Conservation (phyloP, 148 eudicot species). For the Cornus suecica region DNA sequence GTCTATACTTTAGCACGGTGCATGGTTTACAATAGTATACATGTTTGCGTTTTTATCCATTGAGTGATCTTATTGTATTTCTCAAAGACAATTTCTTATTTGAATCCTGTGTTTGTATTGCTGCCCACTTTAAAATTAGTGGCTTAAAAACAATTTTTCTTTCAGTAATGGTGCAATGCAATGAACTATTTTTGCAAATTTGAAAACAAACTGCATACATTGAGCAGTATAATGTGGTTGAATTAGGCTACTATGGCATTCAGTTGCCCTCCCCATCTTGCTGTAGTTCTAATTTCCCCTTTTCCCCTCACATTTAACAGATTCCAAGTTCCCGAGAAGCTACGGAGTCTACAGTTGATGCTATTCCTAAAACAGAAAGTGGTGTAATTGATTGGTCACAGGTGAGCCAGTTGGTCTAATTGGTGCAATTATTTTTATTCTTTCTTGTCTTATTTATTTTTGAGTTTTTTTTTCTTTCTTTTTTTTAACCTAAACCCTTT, state of each 20-base stretch:
- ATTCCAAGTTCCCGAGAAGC: conserved; percentile 75
- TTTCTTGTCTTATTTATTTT: too few species aligned
- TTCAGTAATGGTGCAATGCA: background rate
- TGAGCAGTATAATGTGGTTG: background rate
- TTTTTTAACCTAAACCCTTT: background rate
- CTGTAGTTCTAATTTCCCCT: background rate
- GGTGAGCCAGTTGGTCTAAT: conserved; percentile 33
- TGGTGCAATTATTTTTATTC: too few species aligned
- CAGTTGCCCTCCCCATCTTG: background rate
- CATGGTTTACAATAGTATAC: background rate
- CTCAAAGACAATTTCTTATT: background rate
- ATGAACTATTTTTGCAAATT: background rate
- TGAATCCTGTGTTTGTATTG: background rate
- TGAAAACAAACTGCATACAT: background rate
- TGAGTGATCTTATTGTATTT: conserved; percentile 2
- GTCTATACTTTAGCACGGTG: background rate
- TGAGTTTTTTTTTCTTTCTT: background rate
- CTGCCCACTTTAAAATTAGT: background rate
- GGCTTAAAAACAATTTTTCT: background rate
- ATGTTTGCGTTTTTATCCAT: background rate
- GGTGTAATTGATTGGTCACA: conserved; percentile 97
- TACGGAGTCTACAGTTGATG: conserved; percentile 48
- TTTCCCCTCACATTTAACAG: conserved; percentile 32
- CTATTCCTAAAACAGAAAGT: conserved; percentile 64
- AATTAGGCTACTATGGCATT: background rate